phyloP scores from a whole-genome alignment of 495 filamentous ascomycete species.

The Aspergillus conjunctus region DNA sequence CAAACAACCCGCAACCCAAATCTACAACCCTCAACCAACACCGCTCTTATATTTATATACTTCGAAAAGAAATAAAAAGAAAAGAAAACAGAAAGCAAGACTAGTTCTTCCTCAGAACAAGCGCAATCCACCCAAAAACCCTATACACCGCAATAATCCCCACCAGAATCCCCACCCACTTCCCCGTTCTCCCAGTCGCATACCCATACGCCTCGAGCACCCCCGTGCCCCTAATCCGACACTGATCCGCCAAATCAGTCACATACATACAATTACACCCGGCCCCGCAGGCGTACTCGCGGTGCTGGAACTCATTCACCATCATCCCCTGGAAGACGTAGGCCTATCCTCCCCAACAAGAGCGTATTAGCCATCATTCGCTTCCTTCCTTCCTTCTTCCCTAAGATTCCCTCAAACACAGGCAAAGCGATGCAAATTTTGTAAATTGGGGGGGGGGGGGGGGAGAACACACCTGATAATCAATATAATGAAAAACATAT shows the following conservation, averaged over 20 bases:
- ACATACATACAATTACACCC: slow-evolving; percentile 71
- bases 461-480: slow-evolving; percentile 60
- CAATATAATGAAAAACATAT: slow-evolving; percentile 83
- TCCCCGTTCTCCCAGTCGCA: slow-evolving; percentile 59
- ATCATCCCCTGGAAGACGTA: slow-evolving; percentile 92
- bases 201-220: slow-evolving; percentile 72
- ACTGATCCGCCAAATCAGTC: slow-evolving; percentile 61
- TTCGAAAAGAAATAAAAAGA: neutral
- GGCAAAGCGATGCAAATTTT: no score
- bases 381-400: no score
- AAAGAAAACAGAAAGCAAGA: neutral
- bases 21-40: no score
- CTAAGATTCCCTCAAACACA: neutral
- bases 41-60: no score
- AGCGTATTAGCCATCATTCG: neutral
- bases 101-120: slow-evolving; percentile 36
- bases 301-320: slow-evolving; percentile 74
- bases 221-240: slow-evolving; percentile 65
- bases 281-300: slow-evolving; percentile 60
- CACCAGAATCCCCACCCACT: slow-evolving; percentile 75
- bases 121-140: slow-evolving; percentile 57
- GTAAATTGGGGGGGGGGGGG: no score
- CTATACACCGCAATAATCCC: slow-evolving; percentile 73
- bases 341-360: slow-evolving; percentile 32
- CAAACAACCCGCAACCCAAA: no score